Evolutionary conservation across 169 alveolate species (phyloP), one percentile per base, ranked within the genome.

Genomic region (Plasmodium coatneyi): DNA sequence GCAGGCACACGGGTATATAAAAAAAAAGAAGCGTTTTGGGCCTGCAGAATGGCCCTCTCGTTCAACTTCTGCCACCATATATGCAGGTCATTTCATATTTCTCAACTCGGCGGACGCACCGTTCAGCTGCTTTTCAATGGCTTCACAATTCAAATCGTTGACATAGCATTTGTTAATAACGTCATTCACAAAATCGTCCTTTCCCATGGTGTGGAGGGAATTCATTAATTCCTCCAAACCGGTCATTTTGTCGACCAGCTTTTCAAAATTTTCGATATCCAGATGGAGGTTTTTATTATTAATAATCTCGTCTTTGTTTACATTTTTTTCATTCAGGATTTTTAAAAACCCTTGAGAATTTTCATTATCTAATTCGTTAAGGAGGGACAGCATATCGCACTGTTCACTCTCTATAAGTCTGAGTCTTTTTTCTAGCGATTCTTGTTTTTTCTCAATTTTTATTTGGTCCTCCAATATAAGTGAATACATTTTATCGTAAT

Each of bases 401-500:
- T 89, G 94, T 71, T 89, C 94, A 78, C 94, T 78, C 81, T 89
- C 90, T 89, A 89, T 89, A 89, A 79, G 81, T 89, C 94, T 78
- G 41, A 89, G 56, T 79, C 89, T 89, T 89, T 89, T 89, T 56
- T 89, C 94, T 79, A 89, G 46, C 12, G 89, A 25, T 30, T 89
- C 94, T 80, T 89, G 94, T 66, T 89, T 89, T 79, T 89, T 89
- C 12, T 89, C 94, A 32, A 89, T 89, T 78, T 89, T 89, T 25
- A 89, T 79, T 72, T 89, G 94, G 71, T 89, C 94, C n/a, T 89
- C 94, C 81, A 84, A 79, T 89, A 89, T 89, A 66, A 89, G 82
- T 7, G 86, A 25, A 89, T 89, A 89, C 94, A 89, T 89, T 89
- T 89, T 89, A 79, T 89, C 94, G 71, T 89, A 89, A 89, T 89